Evolutionary conservation across 768 basidiomycete genomes (phyloP), one percentile per base, ranked within the genome.

Genomic region (Peribolospora baueri): DNA sequence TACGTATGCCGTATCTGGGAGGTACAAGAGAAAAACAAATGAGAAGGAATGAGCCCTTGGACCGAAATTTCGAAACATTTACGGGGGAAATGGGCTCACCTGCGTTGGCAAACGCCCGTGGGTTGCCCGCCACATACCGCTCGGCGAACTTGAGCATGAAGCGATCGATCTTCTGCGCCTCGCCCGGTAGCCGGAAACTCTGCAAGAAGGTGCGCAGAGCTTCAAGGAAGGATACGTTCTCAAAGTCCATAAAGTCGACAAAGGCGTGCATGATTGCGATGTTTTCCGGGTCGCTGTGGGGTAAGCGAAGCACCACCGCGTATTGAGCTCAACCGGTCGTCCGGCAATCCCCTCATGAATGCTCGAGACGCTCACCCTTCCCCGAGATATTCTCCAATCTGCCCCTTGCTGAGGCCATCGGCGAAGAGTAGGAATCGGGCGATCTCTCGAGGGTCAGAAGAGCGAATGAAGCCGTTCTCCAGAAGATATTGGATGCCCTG

Each of bases 131-230:
- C 58, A 95, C 87, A 66, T 87, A 98, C 42, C 88, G 77, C 66
- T 97, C 90, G 7, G 93, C 91, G 64, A 95, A 98, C 68, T 98
- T 98, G 54, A 97, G 77, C 86, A 98, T 90, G 70, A 78, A 97
- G 7, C 93, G 80, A 74, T 98, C 93, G 61, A 98, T 97, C 70
- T 97, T 97, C 68, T 98, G 93, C 0, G 87, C 73, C 68, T 98
- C 93, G 48, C 93, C 93, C 5, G 93, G 93, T 14, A 98, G 75
- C 50, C 93, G 83, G 76, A 97, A 97, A 3, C 86, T 77, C 67
- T 98, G 93, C 38, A 98, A 70, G 69, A 93, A 95, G 56, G 77
- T 64, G 25, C 93, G 77, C 46, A 98, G 71, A 2, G 93, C 88
- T 62, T 90, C 84, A 46, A 90, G 80, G 65, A 98, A 98, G 13